A percentile compares a stretch with the other conserved stretches of the same genome.
phyloP scores from a whole-genome alignment of 441 rosid species.

The Gossypium davidsonii region DNA sequence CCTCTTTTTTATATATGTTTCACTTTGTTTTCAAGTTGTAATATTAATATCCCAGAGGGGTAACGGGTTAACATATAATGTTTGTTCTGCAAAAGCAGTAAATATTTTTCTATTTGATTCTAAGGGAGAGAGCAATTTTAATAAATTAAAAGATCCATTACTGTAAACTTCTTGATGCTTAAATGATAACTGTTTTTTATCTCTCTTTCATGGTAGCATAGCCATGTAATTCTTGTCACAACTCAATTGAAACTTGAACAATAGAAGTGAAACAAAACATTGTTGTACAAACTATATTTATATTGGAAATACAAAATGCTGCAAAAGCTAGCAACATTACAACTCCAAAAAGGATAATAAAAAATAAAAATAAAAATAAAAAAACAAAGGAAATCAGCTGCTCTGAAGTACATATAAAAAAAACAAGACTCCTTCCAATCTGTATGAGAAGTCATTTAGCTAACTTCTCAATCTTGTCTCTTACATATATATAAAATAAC shows the following conservation, averaged over 20 bases:
- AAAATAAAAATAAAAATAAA: not conserved
- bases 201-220: too few species aligned
- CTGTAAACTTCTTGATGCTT: too few species aligned
- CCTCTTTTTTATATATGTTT: not conserved
- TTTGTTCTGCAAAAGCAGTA: not conserved
- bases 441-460: constrained; percentile 27
- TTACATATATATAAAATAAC: constrained; percentile 7
- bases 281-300: constrained; percentile 28
- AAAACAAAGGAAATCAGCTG: not conserved
- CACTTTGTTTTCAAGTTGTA: constrained; percentile 1
- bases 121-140: too few species aligned
- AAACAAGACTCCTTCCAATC: constrained; percentile 16
- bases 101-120: not conserved
- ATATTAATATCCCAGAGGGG: not conserved
- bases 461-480: constrained; percentile 25
- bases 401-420: constrained; percentile 19
- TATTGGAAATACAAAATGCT: constrained; percentile 24
- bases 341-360: not conserved
- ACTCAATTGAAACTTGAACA: not conserved
- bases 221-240: not conserved
- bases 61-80: not conserved
- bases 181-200: too few species aligned
- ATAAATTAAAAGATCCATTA: too few species aligned
- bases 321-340: constrained; percentile 37
- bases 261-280: not conserved